These are phyloP conservation scores for Amphibolis antarctica DNA, from an alignment of 106 monocot genomes.

Conservation along the genomic window DNA sequence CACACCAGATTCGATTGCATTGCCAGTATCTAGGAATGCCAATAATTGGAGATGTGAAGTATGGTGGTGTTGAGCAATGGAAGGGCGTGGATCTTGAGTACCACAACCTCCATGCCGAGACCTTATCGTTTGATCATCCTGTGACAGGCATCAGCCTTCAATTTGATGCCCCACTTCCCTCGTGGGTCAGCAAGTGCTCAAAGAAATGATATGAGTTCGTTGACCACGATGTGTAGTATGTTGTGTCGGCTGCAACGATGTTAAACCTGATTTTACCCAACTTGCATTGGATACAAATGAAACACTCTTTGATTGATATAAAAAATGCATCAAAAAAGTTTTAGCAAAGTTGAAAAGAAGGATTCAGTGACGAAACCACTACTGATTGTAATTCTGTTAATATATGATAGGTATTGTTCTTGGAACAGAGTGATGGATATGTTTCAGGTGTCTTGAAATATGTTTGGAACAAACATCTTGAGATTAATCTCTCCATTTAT, in stretches of 20 bases:
- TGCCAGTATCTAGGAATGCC: slow-evolving; percentile 82
- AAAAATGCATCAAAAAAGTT: too few relatives aligned
- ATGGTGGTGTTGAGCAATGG: slow-evolving; percentile 63
- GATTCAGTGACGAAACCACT: too few relatives aligned
- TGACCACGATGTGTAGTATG: too few relatives aligned
- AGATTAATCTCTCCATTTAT: slow-evolving; percentile 30
- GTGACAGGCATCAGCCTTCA: slow-evolving; percentile 28
- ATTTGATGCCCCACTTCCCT: slow-evolving; percentile 45
- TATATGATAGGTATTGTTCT: background rate
- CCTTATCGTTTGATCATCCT: slow-evolving; percentile 60
- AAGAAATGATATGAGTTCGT: too few relatives aligned
- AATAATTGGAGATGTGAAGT: slow-evolving; percentile 82
- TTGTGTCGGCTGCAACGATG: too few relatives aligned
- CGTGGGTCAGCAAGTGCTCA: slow-evolving; percentile 17
- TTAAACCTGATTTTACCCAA: too few relatives aligned
- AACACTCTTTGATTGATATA: too few relatives aligned
- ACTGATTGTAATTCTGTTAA: too few relatives aligned
- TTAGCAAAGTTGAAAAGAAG: too few relatives aligned
- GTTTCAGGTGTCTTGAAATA: background rate
- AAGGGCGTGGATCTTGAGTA: slow-evolving; percentile 34
- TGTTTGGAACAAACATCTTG: background rate
- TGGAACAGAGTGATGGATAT: background rate
- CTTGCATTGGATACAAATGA: too few relatives aligned
- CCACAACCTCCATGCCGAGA: slow-evolving; percentile 78
- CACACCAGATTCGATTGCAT: slow-evolving; percentile 87